A percentile compares a stretch with the other conserved stretches of the same genome.
These are phyloP conservation scores for Cercospora citrullina DNA, from an alignment of 2,329 filamentous ascomycete genomes.

Conservation along the genomic window DNA sequence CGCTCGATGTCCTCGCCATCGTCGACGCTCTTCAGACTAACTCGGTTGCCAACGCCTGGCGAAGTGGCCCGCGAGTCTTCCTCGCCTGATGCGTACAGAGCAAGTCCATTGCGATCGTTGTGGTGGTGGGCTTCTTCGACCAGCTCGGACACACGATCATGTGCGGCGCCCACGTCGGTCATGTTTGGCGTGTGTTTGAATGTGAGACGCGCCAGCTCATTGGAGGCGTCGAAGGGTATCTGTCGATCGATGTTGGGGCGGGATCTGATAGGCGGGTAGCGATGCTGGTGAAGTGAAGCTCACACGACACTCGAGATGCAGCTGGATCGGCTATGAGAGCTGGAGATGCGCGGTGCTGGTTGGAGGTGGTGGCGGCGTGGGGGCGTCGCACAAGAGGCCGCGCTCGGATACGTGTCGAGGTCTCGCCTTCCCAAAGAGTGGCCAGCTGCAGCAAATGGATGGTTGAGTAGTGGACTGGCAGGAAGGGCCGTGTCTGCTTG, in stretches of 20 bases:
- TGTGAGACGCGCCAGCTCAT: slow-evolving; percentile 25
- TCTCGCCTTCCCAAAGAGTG: background rate
- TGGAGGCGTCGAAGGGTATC: slow-evolving; percentile 13
- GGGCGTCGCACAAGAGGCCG: background rate
- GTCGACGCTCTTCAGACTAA: slow-evolving; percentile 25
- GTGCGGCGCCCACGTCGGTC: slow-evolving; percentile 29
- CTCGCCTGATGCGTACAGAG: slow-evolving; percentile 45
- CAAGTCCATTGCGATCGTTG: slow-evolving; percentile 9
- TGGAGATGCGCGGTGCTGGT: background rate
- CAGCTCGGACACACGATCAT: slow-evolving; percentile 45
- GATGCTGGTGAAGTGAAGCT: slow-evolving; percentile 3
- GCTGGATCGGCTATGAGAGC: background rate
- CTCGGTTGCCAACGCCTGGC: slow-evolving; percentile 62
- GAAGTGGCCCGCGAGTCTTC: slow-evolving; percentile 84
- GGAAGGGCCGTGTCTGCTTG: background rate
- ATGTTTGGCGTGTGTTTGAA: slow-evolving; percentile 26
- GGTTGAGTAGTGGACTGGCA: background rate
- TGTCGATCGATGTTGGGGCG: background rate
- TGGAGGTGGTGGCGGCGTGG: background rate
- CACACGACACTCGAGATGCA: slow-evolving; percentile 15
- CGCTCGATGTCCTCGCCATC: slow-evolving; percentile 52
- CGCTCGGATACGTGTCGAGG: background rate
- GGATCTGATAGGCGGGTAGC: background rate
- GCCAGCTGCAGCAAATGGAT: background rate
- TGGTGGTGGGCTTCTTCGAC: slow-evolving; percentile 43